These are phyloP conservation scores for Cryptosporidium baileyi DNA, from an alignment of 169 alveolate species.

Conservation along the genomic window DNA sequence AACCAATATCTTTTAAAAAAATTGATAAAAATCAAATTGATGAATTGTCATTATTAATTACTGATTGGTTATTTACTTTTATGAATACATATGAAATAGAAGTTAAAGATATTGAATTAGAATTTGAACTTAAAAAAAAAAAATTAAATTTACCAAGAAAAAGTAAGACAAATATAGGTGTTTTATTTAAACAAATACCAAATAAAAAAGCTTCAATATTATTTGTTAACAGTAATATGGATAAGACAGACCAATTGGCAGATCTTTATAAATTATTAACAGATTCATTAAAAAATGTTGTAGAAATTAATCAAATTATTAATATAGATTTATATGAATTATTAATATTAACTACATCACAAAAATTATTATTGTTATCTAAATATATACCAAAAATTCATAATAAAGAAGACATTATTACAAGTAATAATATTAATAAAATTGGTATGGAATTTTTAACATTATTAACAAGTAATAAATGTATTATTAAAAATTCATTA, in stretches of 20 bases:
- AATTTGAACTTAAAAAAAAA: neutral
- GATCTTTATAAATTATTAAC: conserved; percentile 15
- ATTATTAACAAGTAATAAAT: neutral
- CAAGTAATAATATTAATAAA: neutral
- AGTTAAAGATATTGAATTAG: conserved; percentile 25
- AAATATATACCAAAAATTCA: neutral
- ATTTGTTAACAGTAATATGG: conserved; percentile 11
- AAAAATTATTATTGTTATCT: conserved; percentile 15
- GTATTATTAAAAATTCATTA: neutral
- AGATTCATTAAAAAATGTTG: neutral
- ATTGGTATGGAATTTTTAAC: conserved; percentile 18
- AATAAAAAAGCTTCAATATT: conserved; percentile 25
- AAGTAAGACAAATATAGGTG: conserved; percentile 2
- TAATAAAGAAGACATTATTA: neutral
- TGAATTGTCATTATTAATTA: neutral
- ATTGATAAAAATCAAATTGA: neutral
- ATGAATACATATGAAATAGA: conserved; percentile 33
- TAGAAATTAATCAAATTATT: neutral
- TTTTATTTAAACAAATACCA: conserved; percentile 10
- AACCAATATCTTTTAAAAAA: neutral
- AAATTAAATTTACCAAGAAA: neutral
- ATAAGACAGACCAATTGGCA: conserved; percentile 15
- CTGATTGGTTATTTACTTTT: conserved; percentile 35
- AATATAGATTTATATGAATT: conserved; percentile 30
- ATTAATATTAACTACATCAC: conserved; percentile 16